These are phyloP conservation scores for Cercospora nicotianae DNA, from an alignment of 2,329 filamentous ascomycete species.

Conservation along the genomic window DNA sequence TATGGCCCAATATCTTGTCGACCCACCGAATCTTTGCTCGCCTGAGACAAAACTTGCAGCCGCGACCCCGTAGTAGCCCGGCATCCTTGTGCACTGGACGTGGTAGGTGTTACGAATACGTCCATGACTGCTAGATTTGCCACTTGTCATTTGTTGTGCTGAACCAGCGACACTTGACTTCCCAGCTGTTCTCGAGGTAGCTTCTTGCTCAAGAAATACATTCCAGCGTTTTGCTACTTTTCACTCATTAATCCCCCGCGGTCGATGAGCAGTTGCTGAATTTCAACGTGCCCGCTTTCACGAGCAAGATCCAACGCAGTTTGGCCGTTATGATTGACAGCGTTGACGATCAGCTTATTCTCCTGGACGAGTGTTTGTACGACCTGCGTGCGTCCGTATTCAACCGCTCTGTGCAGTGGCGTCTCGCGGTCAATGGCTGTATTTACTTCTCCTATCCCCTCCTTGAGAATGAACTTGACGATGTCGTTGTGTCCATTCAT, in stretches of 20 bases:
- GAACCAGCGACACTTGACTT: too few species aligned
- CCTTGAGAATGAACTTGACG: not conserved
- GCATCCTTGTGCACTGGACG: too few species aligned
- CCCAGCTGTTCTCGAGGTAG: too few species aligned
- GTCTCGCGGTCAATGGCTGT: not conserved
- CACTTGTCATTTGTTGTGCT: too few species aligned
- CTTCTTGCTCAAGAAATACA: not conserved
- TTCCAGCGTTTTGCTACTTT: not conserved
- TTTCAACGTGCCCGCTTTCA: not conserved
- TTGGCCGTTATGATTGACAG: not conserved
- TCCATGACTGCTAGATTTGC: too few species aligned
- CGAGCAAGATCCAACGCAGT: not conserved
- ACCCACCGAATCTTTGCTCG: too few species aligned
- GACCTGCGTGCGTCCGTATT: not conserved
- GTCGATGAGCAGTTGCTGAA: not conserved
- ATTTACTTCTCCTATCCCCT: not conserved
- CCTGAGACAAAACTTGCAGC: too few species aligned
- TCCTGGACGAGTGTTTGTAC: not conserved
- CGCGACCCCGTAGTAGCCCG: too few species aligned
- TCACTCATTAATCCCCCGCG: not conserved
- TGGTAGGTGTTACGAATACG: too few species aligned
- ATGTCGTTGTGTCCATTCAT: not conserved
- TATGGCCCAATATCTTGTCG: too few species aligned
- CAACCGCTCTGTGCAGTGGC: not conserved
- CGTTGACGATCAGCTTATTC: not conserved